phyloP scores from a whole-genome alignment of 2,329 filamentous ascomycete species.

The Aspergillus aculeatinus region DNA sequence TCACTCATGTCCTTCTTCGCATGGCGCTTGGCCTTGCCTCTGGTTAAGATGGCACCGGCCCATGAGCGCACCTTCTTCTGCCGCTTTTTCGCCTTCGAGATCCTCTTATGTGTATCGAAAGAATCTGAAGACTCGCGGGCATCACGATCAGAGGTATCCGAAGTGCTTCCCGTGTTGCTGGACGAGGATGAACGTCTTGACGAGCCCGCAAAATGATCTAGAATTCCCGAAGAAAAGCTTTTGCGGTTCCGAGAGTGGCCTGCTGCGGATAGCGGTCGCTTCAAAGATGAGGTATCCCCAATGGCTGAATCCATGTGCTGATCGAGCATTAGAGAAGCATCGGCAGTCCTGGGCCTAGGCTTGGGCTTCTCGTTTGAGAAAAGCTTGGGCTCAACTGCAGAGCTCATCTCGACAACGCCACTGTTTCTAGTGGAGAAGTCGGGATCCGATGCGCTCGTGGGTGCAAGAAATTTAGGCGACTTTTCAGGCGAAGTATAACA shows the following conservation, averaged over 20 bases:
- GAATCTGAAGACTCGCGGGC: conserved; percentile 22
- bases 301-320: conserved; percentile 18
- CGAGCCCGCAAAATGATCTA: conserved; percentile 25
- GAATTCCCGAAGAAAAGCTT: conserved; percentile 30
- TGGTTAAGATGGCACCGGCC: conserved; percentile 53
- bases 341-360: conserved; percentile 46
- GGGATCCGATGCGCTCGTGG: conserved; percentile 63
- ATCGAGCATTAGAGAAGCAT: conserved; percentile 38
- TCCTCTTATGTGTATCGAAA: conserved; percentile 32
- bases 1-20: conserved; percentile 40
- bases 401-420: conserved; percentile 23
- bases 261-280: conserved; percentile 44
- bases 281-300: conserved; percentile 25
- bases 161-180: conserved; percentile 31
- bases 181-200: conserved; percentile 30
- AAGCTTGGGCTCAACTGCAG: conserved; percentile 57
- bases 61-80: conserved; percentile 72
- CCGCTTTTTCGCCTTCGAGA: conserved; percentile 48
- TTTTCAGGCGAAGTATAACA: conserved; percentile 78
- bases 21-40: conserved; percentile 48
- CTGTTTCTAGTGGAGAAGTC: conserved; percentile 76
- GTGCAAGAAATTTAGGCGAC: conserved; percentile 81
- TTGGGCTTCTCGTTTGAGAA: conserved; percentile 29
- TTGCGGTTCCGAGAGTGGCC: conserved; percentile 34
- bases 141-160: conserved; percentile 31